These are phyloP conservation scores for Leptomonas pyrrhocoris DNA, from an alignment of 208 protist genomes.

Conservation along the genomic window DNA sequence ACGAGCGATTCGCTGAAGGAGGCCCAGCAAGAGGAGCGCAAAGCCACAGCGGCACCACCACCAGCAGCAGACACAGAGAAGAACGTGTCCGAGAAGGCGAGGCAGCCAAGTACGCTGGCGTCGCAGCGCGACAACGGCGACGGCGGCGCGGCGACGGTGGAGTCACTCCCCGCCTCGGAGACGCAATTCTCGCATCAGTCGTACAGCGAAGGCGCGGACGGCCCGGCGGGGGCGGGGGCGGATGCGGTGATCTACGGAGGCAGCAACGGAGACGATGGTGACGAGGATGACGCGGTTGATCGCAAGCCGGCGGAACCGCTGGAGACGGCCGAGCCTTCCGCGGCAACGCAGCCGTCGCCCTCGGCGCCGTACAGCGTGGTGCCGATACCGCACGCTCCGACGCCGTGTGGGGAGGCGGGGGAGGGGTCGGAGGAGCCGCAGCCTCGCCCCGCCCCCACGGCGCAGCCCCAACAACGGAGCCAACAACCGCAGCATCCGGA, in stretches of 20 bases:
- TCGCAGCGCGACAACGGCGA: constrained; percentile 3
- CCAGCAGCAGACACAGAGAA: background rate
- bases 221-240: background rate
- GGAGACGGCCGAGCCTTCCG: background rate
- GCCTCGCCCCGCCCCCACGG: background rate
- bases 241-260: constrained; percentile 8
- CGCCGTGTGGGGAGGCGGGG: no score
- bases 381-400: background rate
- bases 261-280: background rate
- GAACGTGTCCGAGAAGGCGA: background rate
- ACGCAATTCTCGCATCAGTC: constrained; percentile 3
- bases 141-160: background rate
- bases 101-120: background rate
- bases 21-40: no score
- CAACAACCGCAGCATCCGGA: background rate
- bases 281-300: no score
- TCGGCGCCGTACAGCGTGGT: background rate
- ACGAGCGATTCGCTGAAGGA: no score
- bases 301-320: background rate
- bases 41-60: no score
- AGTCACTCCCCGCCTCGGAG: background rate
- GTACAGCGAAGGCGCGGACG: background rate
- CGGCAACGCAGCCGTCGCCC: background rate
- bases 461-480: background rate
- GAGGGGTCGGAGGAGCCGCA: background rate